Percentiles rank a stretch among this genome's conserved stretches.
Conservation (phyloP, 768 basidiomycete species). For the Kwoniella sp. region DNA sequence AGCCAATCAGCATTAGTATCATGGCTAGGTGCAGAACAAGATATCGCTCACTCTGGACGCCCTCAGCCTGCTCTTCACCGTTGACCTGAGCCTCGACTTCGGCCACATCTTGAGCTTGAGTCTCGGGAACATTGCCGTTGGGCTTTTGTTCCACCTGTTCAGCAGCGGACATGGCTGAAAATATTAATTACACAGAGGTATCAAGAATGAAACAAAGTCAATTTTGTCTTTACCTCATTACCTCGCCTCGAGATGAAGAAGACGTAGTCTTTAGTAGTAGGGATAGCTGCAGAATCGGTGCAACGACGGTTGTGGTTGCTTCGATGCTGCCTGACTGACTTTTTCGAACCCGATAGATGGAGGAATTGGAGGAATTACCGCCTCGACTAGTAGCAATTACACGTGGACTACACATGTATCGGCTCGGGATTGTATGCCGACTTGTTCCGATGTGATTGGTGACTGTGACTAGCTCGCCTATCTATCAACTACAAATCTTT, state of each 20-base stretch:
- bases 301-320: neutral
- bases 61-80: conserved; percentile 15
- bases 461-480: no score
- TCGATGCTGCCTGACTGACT: conserved; percentile 11
- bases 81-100: conserved; percentile 19
- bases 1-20: no score
- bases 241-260: neutral
- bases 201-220: neutral
- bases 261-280: neutral
- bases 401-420: conserved; percentile 6
- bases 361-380: neutral
- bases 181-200: conserved; percentile 6
- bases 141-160: conserved; percentile 19
- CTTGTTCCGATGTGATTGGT: conserved; percentile 14
- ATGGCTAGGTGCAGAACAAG: no score
- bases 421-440: conserved; percentile 15
- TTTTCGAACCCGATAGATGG: no score
- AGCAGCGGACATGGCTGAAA: conserved; percentile 6
- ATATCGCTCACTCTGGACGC: conserved; percentile 5
- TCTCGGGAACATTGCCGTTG: neutral
- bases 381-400: neutral
- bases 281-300: neutral
- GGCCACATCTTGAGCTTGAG: conserved; percentile 5
- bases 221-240: neutral
- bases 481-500: no score